A percentile compares a stretch with the other conserved stretches of the same genome.
Evolutionary conservation across 1,139 yeast species (phyloP).

Genomic region (Candida sojae): DNA sequence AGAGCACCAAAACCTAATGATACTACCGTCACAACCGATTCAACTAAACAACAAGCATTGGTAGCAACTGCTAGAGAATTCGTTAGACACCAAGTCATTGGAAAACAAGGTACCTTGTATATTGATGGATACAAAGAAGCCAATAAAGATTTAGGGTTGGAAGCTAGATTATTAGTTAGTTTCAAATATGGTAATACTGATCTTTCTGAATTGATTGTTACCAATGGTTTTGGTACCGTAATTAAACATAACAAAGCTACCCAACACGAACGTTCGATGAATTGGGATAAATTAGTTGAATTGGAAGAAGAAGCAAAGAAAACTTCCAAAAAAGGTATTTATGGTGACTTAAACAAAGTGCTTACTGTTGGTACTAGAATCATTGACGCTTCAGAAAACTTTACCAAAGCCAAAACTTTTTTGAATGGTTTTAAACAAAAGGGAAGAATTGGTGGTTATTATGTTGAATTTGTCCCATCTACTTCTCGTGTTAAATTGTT

Average conservation of each 20-base stretch:
- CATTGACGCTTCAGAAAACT: constrained; percentile 79
- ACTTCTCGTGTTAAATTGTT: constrained; percentile 67
- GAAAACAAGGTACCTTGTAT: constrained; percentile 60
- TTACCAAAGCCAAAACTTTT: constrained; percentile 72
- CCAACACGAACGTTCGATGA: constrained; percentile 64
- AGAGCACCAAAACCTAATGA: constrained; percentile 73
- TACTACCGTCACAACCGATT: constrained; percentile 46
- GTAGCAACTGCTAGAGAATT: constrained; percentile 71
- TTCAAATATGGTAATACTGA: constrained; percentile 53
- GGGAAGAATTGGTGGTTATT: constrained; percentile 56
- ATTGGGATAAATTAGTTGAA: constrained; percentile 79
- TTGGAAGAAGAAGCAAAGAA: constrained; percentile 63
- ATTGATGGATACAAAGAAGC: constrained; percentile 71
- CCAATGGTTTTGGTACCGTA: constrained; percentile 75
- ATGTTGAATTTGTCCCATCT: constrained; percentile 69
- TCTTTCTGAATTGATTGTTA: constrained; percentile 62
- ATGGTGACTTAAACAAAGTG: constrained; percentile 50
- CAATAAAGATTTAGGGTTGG: constrained; percentile 56
- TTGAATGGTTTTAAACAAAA: constrained; percentile 70
- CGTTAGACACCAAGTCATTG: constrained; percentile 67
- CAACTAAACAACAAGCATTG: constrained; percentile 45
- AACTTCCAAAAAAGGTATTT: constrained; percentile 60
- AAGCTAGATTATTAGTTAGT: constrained; percentile 66
- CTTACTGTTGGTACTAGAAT: constrained; percentile 56
- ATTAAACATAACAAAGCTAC: constrained; percentile 76